Base-by-base conservation (phyloP, 352 stramenopile genomes). In the Pythium scleroteichum region DNA sequence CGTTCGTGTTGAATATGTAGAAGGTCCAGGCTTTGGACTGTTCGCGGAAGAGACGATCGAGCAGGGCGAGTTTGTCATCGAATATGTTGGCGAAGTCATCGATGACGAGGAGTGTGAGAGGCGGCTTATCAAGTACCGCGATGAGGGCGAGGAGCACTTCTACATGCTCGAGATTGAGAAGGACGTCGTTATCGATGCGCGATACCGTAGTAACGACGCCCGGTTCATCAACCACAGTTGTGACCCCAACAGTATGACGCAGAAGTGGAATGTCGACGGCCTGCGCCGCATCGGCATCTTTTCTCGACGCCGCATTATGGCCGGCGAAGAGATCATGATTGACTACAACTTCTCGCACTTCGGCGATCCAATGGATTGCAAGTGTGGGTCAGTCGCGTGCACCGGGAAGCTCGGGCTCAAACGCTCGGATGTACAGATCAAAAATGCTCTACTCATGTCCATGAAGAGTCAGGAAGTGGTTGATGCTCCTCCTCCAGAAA, bases 181-280 rank as follows among this genome's bases (percentile, higher is more conserved):
- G 26, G 84, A 91, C 60, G 82, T 88, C 24, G 71, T 91, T 22
- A 92, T 94, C 44, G 88, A 97, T 47, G 88, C 87, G 20, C 87
- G 87, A 46, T 80, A 95, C 58, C 83, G 89, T 35, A 96, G 92
- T 39, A 97, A 97, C 61, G 88, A 98, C 24, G 94, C 94, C 35
- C 85, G 96, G 23, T 99, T 98, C 68, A 98, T 98, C 63, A 99
- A 99, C 80, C 90, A 97, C 65, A 97, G 88, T 63, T 98, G 93
- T 53, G 87, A 96, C 50, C 86, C 92, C n/a, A 98, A 98, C 71
- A 97, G 92, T 73, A 82, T 91, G 39, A 97, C 92, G 17, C 88
- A 98, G 62, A 98, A 98, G 50, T 97, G 97, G 76, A 92, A 92
- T 56, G 82, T 92, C 24, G 80, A 85, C 32, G 79, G 79, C 1